Evolutionary conservation across 2,329 filamentous ascomycete species (phyloP).

Genomic region (Simplicillium aogashimaense): DNA sequence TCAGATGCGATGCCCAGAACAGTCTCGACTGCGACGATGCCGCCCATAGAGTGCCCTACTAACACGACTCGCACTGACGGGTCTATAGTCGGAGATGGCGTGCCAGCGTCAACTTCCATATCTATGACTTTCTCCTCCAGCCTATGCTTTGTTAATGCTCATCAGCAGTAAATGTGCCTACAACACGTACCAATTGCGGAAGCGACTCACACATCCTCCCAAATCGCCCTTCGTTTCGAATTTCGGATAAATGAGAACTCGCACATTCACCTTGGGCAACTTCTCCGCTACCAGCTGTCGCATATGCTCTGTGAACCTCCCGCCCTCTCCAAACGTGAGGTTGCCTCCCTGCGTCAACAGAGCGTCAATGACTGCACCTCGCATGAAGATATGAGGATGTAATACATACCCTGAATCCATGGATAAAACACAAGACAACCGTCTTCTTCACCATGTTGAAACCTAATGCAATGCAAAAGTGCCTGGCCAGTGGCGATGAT

Average conservation of each 20-base stretch:
- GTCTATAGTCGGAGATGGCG: constrained; percentile 75
- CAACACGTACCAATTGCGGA: constrained; percentile 58
- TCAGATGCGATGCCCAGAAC: constrained; percentile 60
- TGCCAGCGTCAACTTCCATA: constrained; percentile 73
- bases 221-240: constrained; percentile 78
- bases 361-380: constrained; percentile 2
- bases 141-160: constrained; percentile 32
- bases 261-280: constrained; percentile 60
- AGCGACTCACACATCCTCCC: constrained; percentile 57
- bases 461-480: neutral
- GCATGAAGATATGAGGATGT: neutral
- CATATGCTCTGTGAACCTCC: constrained; percentile 63
- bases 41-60: constrained; percentile 83
- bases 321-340: constrained; percentile 59
- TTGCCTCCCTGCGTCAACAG: constrained; percentile 52
- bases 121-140: constrained; percentile 90
- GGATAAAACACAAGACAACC: constrained; percentile 72
- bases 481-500: neutral
- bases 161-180: neutral
- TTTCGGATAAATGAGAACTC: constrained; percentile 63
- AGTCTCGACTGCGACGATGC: constrained; percentile 88
- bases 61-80: constrained; percentile 76
- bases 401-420: constrained; percentile 66
- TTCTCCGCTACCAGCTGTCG: constrained; percentile 51
- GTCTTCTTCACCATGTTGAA: constrained; percentile 52